phyloP scores from a whole-genome alignment of 306 rosid species.

The Hippophae tibetana region DNA sequence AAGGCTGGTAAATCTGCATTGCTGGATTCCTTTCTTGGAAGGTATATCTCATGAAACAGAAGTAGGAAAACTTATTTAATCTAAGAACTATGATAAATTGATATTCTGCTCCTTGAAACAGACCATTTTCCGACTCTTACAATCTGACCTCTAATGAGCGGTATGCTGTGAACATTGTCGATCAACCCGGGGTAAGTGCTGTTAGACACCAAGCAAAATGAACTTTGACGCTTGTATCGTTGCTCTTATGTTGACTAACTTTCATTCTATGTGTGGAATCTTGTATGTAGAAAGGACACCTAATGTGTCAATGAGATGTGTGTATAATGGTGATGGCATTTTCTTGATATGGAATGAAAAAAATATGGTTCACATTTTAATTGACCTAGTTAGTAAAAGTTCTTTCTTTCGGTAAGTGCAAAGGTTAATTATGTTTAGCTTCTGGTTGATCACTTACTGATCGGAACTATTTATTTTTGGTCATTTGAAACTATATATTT shows the following conservation, averaged over 20 bases:
- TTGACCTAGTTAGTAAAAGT: too few species aligned
- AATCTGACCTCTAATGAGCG: constrained; percentile 59
- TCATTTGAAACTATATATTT: too few species aligned
- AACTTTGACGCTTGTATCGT: constrained; percentile 1
- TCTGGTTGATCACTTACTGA: too few species aligned
- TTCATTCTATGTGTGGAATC: not conserved
- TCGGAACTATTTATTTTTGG: too few species aligned
- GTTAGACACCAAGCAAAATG: not conserved
- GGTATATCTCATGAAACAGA: constrained; percentile 23
- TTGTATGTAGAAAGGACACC: too few species aligned
- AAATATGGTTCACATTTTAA: too few species aligned
- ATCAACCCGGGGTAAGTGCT: constrained; percentile 40
- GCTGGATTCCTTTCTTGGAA: constrained; percentile 71
- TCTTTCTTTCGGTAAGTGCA: too few species aligned
- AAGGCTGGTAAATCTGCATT: constrained; percentile 83
- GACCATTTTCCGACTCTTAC: constrained; percentile 54
- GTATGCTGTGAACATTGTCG: constrained; percentile 60
- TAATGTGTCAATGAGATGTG: too few species aligned
- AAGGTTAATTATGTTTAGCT: too few species aligned
- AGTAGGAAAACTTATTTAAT: not conserved
- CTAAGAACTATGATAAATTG: not conserved
- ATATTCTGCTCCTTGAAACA: constrained; percentile 9
- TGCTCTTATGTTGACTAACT: constrained; percentile 1
- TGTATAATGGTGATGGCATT: too few species aligned
- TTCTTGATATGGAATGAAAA: too few species aligned